Evolutionary conservation across 1,139 yeast genomes (phyloP), one percentile per base, ranked within the genome.

Genomic region (Debaryomycetaceae sp.): DNA sequence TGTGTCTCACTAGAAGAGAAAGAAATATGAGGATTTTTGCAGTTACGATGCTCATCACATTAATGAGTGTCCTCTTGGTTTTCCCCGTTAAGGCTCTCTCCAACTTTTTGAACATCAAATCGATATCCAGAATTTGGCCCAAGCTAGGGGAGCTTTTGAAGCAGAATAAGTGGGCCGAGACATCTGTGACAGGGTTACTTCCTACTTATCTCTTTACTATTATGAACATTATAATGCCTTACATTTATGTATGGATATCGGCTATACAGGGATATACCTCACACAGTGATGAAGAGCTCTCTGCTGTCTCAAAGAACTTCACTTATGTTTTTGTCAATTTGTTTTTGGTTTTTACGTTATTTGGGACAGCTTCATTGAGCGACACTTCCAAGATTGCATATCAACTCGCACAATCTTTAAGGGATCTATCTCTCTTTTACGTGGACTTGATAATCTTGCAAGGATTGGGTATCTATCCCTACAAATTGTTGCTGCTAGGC

Each of bases 401-500:
- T 53, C 80, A 83, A 46, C 66, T 87, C 43, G 95, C 96, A 0
- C 74, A 78, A 29, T 83, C 92, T 1, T 65, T 87, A 49, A 74
- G 81, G 50, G 77, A 80, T 36, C 71, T 86, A 40, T 83, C 95
- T 6, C 66, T 84, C 41, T 88, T 87, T 58, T 87, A 88, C 60
- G 89, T 85, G 37, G 94, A 87, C 58, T 72, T 87, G 59, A 87
- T 87, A 40, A 73, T 87, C 19, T 71, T 87, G 32, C 96, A 87
- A 59, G 96, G 95, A 0, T 61, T 87, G 31, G 95, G 92, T 1
- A 83, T 88, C 75, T 83, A 84, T 55, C 96, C 96, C 1, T 80
- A 86, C 47, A 78, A 87, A 41, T 63, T 87, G 30, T 64, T 88
- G 35, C 63, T 83, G 31, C 62, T 80, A 74, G 95, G 96, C 1